These are phyloP conservation scores for Calonectria pauciramosa DNA, from an alignment of 2,329 filamentous ascomycete genomes.

Conservation along the genomic window DNA sequence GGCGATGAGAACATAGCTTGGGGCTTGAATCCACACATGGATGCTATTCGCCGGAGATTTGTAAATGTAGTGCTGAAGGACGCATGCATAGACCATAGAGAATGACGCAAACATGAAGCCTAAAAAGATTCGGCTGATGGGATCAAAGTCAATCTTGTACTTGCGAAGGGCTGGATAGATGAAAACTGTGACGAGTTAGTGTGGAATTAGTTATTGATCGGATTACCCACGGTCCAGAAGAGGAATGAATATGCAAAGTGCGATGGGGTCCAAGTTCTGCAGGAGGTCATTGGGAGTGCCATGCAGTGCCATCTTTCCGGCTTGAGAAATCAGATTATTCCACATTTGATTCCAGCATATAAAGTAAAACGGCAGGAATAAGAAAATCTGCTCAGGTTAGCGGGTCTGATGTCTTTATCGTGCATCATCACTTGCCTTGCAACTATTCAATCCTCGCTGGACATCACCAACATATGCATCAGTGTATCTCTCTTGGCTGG, in stretches of 20 bases:
- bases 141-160: slow-evolving; percentile 37
- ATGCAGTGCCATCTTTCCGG: slow-evolving; percentile 39
- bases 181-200: slow-evolving; percentile 1
- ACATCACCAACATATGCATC: slow-evolving; percentile 42
- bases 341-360: slow-evolving; percentile 46
- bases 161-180: slow-evolving; percentile 40
- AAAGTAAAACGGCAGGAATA: slow-evolving; percentile 31
- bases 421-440: slow-evolving; percentile 36
- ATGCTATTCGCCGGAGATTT: slow-evolving; percentile 31
- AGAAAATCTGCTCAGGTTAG: slow-evolving; percentile 20
- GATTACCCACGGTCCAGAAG: slow-evolving; percentile 41
- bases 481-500: slow-evolving; percentile 41
- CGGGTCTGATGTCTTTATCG: not conserved
- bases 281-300: slow-evolving; percentile 47
- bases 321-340: slow-evolving; percentile 50
- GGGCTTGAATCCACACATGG: slow-evolving; percentile 30
- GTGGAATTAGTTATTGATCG: not conserved
- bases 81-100: slow-evolving; percentile 41
- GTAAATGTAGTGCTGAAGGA: slow-evolving; percentile 40
- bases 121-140: slow-evolving; percentile 38
- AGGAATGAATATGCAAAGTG: slow-evolving; percentile 45
- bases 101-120: slow-evolving; percentile 41
- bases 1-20: slow-evolving; percentile 25
- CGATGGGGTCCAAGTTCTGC: slow-evolving; percentile 46
- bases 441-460: slow-evolving; percentile 37